phyloP scores from a whole-genome alignment of 345 rosid species.

The thale cress (Arabidopsis thaliana) region DNA sequence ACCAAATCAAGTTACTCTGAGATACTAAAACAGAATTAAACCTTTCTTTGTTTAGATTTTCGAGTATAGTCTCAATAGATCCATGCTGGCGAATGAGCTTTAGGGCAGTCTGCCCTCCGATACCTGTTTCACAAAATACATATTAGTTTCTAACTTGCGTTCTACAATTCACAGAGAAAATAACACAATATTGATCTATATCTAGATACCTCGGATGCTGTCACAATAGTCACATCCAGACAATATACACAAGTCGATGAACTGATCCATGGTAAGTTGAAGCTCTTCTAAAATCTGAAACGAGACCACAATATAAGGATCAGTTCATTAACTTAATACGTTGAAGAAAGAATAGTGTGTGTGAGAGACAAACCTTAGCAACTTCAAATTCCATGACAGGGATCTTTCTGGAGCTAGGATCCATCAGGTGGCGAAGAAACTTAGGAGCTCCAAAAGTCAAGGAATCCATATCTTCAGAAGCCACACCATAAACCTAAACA shows the following conservation, averaged over 20 bases:
- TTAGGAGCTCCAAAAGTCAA: slow-evolving; percentile 94
- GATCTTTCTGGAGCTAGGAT: slow-evolving; percentile 88
- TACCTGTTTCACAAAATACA: slow-evolving; percentile 57
- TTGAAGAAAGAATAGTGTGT: not conserved
- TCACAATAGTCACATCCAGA: slow-evolving; percentile 99
- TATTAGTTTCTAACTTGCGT: not conserved
- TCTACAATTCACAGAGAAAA: not conserved
- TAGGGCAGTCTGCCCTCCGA: slow-evolving; percentile 88
- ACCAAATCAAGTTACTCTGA: slow-evolving; percentile 13
- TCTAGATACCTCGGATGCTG: slow-evolving; percentile 79
- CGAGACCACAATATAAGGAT: slow-evolving; percentile 27
- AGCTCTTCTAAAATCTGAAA: slow-evolving; percentile 85
- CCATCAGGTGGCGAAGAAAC: slow-evolving; percentile 98
- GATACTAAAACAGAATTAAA: slow-evolving; percentile 30
- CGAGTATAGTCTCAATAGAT: slow-evolving; percentile 77
- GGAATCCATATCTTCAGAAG: slow-evolving; percentile 99
- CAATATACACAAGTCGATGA: slow-evolving; percentile 91
- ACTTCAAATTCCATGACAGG: slow-evolving; percentile 94
- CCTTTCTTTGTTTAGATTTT: slow-evolving; percentile 91
- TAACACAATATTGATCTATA: not conserved
- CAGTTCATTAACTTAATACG: slow-evolving; percentile 15
- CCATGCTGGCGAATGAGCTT: slow-evolving; percentile 97
- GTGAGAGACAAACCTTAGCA: slow-evolving; percentile 61
- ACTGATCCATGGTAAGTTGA: slow-evolving; percentile 91
- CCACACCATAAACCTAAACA: slow-evolving; percentile 91